Base-by-base conservation (phyloP, 83 land plant species). In the Larix sibirica region DNA sequence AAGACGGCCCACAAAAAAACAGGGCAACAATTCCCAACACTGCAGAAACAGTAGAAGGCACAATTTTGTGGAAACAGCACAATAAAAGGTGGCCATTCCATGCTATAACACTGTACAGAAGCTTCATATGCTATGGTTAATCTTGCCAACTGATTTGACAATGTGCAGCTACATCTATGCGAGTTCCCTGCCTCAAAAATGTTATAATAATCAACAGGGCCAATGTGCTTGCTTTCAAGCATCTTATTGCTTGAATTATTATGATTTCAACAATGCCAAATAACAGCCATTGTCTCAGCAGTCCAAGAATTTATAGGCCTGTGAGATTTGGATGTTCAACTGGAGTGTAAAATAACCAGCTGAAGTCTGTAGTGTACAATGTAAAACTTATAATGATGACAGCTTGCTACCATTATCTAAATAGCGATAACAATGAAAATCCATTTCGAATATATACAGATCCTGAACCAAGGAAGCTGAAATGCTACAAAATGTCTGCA, bases 1-100 rank as follows among this genome's bases (percentile, higher is more conserved):
- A n/a, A 73, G 77, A 73, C 44, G 20, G 58, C 77, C 77, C 56
- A 73, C 58, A n/a, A 73, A 73, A 71, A 73, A 70, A n/a, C 23
- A 40, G 58, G 77, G 77, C 77, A 73, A 73, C 42, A 24, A 7
- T 40, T 73, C 58, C 77, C 77, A 73, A 73, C 26, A 73, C 77
- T 73, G 58, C 56, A 40, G 77, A 8, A 73, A 70, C 23, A 40
- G 77, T 18, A 23, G 16, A 69, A 17, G n/a, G 13, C 10, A 36
- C 42, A 69, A 69, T 69, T 17, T 6, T 36, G 56, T 42, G 77
- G 77, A 73, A 73, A 24, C 56, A 73, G 56, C 77, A 44, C 50
- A 73, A 3, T 21, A 73, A 73, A 44, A 38, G 47, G 21, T 17
- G 77, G 77, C 77, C 4, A 56, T 42, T 42, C 77, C 77, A 44